Evolutionary conservation across 2,329 filamentous ascomycete genomes (phyloP), one percentile per base, ranked within the genome.

Genomic region (Neonectria neomacrospora): DNA sequence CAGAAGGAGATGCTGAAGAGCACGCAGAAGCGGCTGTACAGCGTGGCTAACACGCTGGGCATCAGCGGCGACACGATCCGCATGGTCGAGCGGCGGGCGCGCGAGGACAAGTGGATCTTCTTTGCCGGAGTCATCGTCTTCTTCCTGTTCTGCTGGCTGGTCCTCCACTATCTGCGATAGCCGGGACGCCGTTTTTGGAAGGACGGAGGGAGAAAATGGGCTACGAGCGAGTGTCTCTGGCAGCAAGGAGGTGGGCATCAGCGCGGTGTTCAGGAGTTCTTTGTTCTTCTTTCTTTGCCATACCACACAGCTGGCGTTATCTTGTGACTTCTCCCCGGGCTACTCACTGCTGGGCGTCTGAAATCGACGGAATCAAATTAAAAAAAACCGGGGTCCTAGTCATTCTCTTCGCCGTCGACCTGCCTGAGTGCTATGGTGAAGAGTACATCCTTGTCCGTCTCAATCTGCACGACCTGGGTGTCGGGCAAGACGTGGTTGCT

Each of bases 51-150:
- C 76, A 98, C 96, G 22, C 81, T 99, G 51, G 96, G 96, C 0
- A 87, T 99, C 63, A 96, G 92, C 74, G 94, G 95, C 20, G 95
- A 98, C 77, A 99, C 96, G 2, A 99, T 99, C 68, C 89, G 96
- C 50, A 98, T 96, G 93, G 91, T 99, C 44, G 95, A 98, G 80
- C 82, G 96, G 71, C 85, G 96, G 66, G 94, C 96, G 54, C 91
- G 89, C 78, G 92, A 98, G 82, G 96, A 99, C 78, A 98, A 97
- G 80, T 98, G 94, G 94, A 97, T 99, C 37, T 99, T 99, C 78
- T 92, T 91, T 85, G 91, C 83, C 0, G 94, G 96, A 0, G 93
- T 95, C 3, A 79, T 96, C 5, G 79, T 96, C 37, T 99, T 99
- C 78, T 92, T 98, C 73, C 75, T 87, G 39, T 99, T 99, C 76